Evolutionary conservation across 2,329 filamentous ascomycete species (phyloP).

Genomic region (Aspergillus bombycis): DNA sequence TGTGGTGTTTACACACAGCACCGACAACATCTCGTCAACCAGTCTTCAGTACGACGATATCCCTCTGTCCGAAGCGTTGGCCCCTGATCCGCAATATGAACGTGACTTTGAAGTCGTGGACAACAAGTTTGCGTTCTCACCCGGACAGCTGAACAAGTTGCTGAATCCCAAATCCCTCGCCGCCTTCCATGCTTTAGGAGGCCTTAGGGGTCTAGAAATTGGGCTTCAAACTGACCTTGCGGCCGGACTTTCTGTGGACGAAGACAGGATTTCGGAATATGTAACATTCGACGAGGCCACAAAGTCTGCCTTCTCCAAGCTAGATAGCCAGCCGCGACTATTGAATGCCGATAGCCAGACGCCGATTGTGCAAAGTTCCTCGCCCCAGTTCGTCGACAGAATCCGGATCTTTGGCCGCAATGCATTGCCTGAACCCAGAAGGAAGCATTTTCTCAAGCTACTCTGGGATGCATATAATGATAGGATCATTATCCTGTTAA

Average conservation of each 20-base stretch:
- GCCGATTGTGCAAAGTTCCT: constrained; percentile 16
- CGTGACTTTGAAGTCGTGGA: constrained; percentile 64
- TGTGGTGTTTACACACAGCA: not conserved
- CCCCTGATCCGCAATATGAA: constrained; percentile 70
- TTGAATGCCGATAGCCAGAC: not conserved
- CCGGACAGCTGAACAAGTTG: constrained; percentile 72
- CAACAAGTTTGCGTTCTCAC: constrained; percentile 71
- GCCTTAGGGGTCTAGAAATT: constrained; percentile 69
- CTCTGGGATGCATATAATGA: constrained; percentile 79
- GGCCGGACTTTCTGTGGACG: constrained; percentile 69
- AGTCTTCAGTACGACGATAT: not conserved
- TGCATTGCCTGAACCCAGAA: constrained; percentile 63
- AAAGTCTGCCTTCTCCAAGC: not conserved
- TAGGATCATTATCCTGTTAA: constrained; percentile 71
- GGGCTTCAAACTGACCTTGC: constrained; percentile 67
- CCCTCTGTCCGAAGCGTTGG: constrained; percentile 54
- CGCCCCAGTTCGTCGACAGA: constrained; percentile 60
- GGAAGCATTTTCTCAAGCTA: constrained; percentile 66
- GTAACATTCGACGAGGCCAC: constrained; percentile 7
- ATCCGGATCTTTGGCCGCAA: constrained; percentile 71
- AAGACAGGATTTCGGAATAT: constrained; percentile 47
- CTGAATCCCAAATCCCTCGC: constrained; percentile 74
- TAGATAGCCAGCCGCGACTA: not conserved
- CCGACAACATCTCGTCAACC: not conserved
- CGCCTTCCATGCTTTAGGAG: constrained; percentile 73